These are phyloP conservation scores for Monosporascus sp. DNA, from an alignment of 2,329 filamentous ascomycete genomes.

Conservation along the genomic window DNA sequence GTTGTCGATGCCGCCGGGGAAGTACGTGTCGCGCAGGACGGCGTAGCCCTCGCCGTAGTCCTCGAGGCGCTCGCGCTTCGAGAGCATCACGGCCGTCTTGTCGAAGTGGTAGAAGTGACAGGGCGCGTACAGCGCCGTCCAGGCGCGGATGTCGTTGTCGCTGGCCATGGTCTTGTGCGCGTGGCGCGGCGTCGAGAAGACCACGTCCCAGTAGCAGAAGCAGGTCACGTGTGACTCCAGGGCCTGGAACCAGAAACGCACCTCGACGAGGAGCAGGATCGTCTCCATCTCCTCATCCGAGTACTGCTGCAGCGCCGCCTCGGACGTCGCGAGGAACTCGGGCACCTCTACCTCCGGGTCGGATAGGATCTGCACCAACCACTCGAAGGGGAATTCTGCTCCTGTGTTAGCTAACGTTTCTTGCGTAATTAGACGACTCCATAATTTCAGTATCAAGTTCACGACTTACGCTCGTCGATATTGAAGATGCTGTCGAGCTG, in stretches of 20 bases:
- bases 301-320: background rate
- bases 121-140: too few species aligned
- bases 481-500: too few species aligned
- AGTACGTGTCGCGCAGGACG: conserved; percentile 1
- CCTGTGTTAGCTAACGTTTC: too few species aligned
- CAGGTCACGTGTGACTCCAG: background rate
- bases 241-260: conserved; percentile 6
- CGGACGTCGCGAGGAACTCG: background rate
- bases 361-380: too few species aligned
- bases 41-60: conserved; percentile 1
- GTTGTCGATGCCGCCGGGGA: conserved; percentile 7
- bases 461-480: too few species aligned
- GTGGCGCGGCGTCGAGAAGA: conserved; percentile 2
- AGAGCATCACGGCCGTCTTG: too few species aligned
- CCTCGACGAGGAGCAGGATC: conserved; percentile 2
- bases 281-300: conserved; percentile 1
- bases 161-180: conserved; percentile 1
- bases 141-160: too few species aligned
- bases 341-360: too few species aligned
- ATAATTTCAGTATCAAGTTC: too few species aligned
- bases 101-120: too few species aligned
- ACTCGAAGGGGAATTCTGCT: too few species aligned
- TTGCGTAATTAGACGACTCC: too few species aligned
- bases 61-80: background rate
- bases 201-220: conserved; percentile 3